phyloP scores from a whole-genome alignment of 23 red algal species.

The Agarophyton chilense region DNA sequence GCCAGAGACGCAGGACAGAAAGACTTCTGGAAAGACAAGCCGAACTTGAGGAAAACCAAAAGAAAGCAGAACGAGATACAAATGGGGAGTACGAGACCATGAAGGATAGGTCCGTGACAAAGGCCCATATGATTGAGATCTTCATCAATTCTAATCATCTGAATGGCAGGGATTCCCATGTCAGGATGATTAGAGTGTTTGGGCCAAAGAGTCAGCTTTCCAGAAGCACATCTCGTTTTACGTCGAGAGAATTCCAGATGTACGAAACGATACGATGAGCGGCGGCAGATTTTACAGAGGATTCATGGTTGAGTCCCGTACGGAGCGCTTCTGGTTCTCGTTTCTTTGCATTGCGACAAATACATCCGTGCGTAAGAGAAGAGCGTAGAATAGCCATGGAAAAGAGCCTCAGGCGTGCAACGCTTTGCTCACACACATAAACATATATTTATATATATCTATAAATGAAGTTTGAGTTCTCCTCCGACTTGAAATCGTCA shows the following conservation, averaged over 20 bases:
- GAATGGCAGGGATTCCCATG: constrained; percentile 80
- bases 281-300: not conserved
- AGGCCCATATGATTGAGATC: constrained; percentile 67
- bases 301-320: not conserved
- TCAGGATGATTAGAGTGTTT: constrained; percentile 61
- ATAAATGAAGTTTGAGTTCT: too few relatives aligned
- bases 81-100: constrained; percentile 36
- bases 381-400: too few relatives aligned
- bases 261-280: constrained; percentile 41
- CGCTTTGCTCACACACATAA: too few relatives aligned
- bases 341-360: too few relatives aligned
- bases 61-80: not conserved
- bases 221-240: constrained; percentile 2
- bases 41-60: constrained; percentile 5
- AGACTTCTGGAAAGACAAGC: not conserved
- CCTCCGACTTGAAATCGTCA: too few relatives aligned
- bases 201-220: constrained; percentile 47
- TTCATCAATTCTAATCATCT: constrained; percentile 75
- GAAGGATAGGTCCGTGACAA: constrained; percentile 48
- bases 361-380: too few relatives aligned
- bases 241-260: constrained; percentile 58
- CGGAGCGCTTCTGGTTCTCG: not conserved
- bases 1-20: not conserved
- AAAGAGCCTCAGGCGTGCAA: too few relatives aligned
- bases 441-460: too few relatives aligned